Percentiles rank a stretch among this genome's conserved stretches.
Evolutionary conservation across 2,329 filamentous ascomycete genomes (phyloP).

Genomic region (Ascochyta clinopodiicola): DNA sequence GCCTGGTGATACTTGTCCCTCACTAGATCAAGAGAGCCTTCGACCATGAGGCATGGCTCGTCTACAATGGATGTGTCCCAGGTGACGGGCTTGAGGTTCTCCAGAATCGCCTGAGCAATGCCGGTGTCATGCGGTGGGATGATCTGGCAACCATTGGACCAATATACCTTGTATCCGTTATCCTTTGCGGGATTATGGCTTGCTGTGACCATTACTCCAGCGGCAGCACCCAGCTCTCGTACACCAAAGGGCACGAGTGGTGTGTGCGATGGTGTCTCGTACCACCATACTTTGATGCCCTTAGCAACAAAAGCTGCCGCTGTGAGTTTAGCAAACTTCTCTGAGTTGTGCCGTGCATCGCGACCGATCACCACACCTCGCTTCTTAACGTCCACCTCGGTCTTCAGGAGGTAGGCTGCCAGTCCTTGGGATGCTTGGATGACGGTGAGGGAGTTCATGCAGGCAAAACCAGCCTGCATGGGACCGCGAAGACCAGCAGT

Average conservation of each 20-base stretch:
- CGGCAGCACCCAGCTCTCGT: slow-evolving; percentile 59
- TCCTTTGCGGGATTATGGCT: slow-evolving; percentile 70
- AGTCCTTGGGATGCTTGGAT: slow-evolving; percentile 71
- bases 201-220: slow-evolving; percentile 71
- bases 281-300: slow-evolving; percentile 66
- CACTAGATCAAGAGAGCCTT: slow-evolving; percentile 51
- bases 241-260: slow-evolving; percentile 69
- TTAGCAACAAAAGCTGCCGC: slow-evolving; percentile 66
- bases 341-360: slow-evolving; percentile 68
- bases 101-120: slow-evolving; percentile 63
- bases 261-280: slow-evolving; percentile 63
- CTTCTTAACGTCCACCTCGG: slow-evolving; percentile 50
- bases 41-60: slow-evolving; percentile 47
- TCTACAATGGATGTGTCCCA: slow-evolving; percentile 57
- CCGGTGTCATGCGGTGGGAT: slow-evolving; percentile 66
- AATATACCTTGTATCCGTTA: slow-evolving; percentile 74
- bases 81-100: slow-evolving; percentile 60
- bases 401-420: slow-evolving; percentile 63
- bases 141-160: slow-evolving; percentile 69
- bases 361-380: slow-evolving; percentile 66
- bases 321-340: slow-evolving; percentile 65
- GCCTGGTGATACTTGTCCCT: slow-evolving; percentile 53
- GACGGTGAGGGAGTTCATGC: slow-evolving; percentile 65
- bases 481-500: slow-evolving; percentile 68
- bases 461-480: slow-evolving; percentile 70